phyloP scores from a whole-genome alignment of 441 rosid genomes.

The Aquilaria agallochum region DNA sequence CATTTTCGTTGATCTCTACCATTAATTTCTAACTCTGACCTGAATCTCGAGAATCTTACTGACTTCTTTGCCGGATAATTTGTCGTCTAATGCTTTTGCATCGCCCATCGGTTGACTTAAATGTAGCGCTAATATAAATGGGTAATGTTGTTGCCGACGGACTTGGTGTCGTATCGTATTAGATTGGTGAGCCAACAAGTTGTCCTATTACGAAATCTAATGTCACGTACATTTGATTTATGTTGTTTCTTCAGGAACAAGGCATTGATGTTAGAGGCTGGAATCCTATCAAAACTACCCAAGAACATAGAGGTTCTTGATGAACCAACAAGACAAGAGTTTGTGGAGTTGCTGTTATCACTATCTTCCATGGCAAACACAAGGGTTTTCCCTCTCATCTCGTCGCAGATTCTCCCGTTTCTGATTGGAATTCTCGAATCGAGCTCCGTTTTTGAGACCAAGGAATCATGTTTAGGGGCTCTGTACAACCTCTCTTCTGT shows the following conservation, averaged over 20 bases:
- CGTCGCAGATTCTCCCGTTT: constrained; percentile 50
- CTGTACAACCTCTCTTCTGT: constrained; percentile 51
- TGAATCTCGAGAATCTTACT: constrained; percentile 31
- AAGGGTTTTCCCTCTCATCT: constrained; percentile 33
- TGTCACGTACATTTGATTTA: neutral
- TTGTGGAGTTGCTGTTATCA: constrained; percentile 56
- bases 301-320: constrained; percentile 34
- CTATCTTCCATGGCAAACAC: constrained; percentile 54
- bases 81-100: neutral
- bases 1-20: constrained; percentile 18
- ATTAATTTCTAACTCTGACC: constrained; percentile 29
- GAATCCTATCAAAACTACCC: constrained; percentile 68
- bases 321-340: constrained; percentile 47
- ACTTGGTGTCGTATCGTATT: too few species aligned
- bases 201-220: too few species aligned
- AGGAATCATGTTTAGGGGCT: constrained; percentile 53
- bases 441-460: constrained; percentile 36
- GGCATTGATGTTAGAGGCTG: constrained; percentile 75
- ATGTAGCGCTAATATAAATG: too few species aligned
- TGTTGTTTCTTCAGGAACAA: constrained; percentile 55
- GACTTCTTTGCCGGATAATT: constrained; percentile 23
- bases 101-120: too few species aligned
- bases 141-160: too few species aligned
- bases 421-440: constrained; percentile 51
- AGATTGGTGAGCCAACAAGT: too few species aligned